Percentiles rank a stretch among this genome's conserved stretches.
Conservation (phyloP, 768 basidiomycete genomes). For the Dacryopinax primogenitus region DNA sequence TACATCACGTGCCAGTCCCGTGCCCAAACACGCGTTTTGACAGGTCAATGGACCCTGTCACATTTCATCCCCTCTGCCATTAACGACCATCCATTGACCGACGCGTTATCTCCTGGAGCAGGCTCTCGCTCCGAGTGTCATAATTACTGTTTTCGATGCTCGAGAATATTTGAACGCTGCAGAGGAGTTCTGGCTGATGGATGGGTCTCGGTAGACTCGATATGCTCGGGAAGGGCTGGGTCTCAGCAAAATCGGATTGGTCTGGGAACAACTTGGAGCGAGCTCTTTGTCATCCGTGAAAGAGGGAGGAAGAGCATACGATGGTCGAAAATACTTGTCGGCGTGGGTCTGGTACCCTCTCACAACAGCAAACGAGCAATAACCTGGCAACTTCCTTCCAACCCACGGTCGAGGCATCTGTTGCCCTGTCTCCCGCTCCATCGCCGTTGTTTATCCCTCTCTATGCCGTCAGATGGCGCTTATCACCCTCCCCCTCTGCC, state of each 20-base stretch:
- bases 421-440: not conserved
- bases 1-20: not conserved
- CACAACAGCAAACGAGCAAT: not conserved
- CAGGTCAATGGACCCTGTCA: not conserved
- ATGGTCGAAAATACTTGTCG: too few relatives aligned
- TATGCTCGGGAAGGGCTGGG: too few relatives aligned
- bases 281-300: not conserved
- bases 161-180: too few relatives aligned
- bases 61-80: not conserved
- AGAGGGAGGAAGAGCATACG: not conserved
- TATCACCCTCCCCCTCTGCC: not conserved
- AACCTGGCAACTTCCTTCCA: not conserved
- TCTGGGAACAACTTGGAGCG: not conserved
- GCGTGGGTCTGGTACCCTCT: too few relatives aligned
- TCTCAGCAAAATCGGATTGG: too few relatives aligned
- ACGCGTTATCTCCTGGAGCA: not conserved
- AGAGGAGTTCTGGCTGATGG: not conserved
- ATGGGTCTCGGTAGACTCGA: too few relatives aligned
- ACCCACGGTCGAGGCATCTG: slow-evolving; percentile 1
- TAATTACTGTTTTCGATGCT: not conserved
- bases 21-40: not conserved
- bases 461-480: not conserved
- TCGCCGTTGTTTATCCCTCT: not conserved
- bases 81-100: not conserved
- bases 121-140: not conserved